phyloP scores from a whole-genome alignment of 1,139 yeast species.

The Yamadazyma kanchanaburiensis region DNA sequence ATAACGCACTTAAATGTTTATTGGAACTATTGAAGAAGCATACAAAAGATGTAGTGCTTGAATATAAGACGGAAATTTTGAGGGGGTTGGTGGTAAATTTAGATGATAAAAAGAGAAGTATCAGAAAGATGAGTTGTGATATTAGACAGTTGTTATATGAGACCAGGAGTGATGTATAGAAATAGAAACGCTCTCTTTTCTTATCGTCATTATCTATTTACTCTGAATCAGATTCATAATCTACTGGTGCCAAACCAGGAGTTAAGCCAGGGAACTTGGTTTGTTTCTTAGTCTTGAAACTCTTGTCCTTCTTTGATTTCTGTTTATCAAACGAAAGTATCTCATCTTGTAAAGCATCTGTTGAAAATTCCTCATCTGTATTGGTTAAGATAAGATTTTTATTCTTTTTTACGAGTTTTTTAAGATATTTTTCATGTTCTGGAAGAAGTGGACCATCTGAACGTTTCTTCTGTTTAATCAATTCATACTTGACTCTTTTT shows the following conservation, averaged over 20 bases:
- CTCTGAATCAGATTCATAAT: constrained; percentile 47
- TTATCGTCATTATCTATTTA: constrained; percentile 1
- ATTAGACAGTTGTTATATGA: constrained; percentile 77
- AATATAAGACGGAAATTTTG: constrained; percentile 52
- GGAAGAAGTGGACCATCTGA: constrained; percentile 33
- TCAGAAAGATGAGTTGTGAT: constrained; percentile 73
- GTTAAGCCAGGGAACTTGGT: constrained; percentile 66
- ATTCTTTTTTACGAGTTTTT: constrained; percentile 48
- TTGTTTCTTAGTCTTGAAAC: constrained; percentile 38
- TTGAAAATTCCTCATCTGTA: constrained; percentile 8
- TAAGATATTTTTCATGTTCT: constrained; percentile 48
- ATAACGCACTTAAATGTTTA: constrained; percentile 56
- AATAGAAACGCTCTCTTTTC: constrained; percentile 1
- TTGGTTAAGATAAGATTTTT: constrained; percentile 18
- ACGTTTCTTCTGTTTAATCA: constrained; percentile 40
- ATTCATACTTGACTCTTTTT: constrained; percentile 49
- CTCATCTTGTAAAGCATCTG: constrained; percentile 11
- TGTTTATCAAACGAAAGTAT: constrained; percentile 12
- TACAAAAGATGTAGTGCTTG: constrained; percentile 40
- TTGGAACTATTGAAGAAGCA: constrained; percentile 40
- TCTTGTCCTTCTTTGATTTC: constrained; percentile 29
- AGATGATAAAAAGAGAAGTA: constrained; percentile 72
- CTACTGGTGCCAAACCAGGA: constrained; percentile 92
- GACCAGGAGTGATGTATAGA: constrained; percentile 28
- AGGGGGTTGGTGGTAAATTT: constrained; percentile 48